Evolutionary conservation across 2,329 filamentous ascomycete species (phyloP), one percentile per base, ranked within the genome.

Genomic region (Fusarium gaditjirri): DNA sequence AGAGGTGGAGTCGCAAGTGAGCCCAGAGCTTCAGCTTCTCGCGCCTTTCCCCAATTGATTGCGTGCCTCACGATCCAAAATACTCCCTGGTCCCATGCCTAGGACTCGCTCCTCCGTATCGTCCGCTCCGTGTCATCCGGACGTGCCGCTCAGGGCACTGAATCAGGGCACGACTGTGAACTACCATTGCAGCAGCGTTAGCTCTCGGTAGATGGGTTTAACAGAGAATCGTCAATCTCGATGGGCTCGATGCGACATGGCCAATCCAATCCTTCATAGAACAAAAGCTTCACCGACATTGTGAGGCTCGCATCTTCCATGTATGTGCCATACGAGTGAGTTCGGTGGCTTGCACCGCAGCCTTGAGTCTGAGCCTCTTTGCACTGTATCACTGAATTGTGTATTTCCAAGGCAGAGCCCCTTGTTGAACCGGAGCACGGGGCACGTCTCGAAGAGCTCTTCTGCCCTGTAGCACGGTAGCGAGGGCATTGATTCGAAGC

Each of bases 401-500:
- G 47, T 43, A 44, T 61, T 68, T 72, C 65, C 69, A 72, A 72
- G 70, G 69, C 69, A 72, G 69, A 70, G 57, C 55, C 68, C 68
- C 68, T 71, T 71, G 64, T 46, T 54, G 23, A 11, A 44, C 25
- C 17, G 31, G 42, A 47, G 55, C 63, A 65, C 42, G 53, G 25
- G 25, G 39, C 16, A 33, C 29, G 55, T 38, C 41, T 43, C 31
- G n/a, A 63, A 55, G 35, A 66, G 61, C 55, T 70, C 61, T 36
- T 29, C 54, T 39, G 47, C 52, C 64, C 36, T 25, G 36, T 42
- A 39, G 59, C 50, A 65, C 52, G 50, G 29, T 66, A 55, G 61
- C 56, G 36, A 54, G 29, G 56, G 27, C 46, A 27, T 46, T 56
- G 38, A 56, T 56, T 44, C 53, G 53, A 57, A 27, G 23, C 39